Conservation (phyloP, 106 monocot genomes). For the Iris macrosiphon region DNA sequence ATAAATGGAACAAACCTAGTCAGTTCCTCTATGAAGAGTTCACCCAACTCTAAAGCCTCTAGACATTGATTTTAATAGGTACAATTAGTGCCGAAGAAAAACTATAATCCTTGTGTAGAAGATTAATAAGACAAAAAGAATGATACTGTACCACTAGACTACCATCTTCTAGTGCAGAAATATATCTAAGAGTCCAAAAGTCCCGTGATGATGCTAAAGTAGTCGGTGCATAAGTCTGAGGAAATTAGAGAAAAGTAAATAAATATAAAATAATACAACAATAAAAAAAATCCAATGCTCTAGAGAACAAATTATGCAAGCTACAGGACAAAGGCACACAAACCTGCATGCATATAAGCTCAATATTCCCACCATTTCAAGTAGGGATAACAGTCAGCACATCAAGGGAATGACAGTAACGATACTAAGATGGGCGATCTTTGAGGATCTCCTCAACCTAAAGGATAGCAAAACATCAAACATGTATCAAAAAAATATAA, state of each 20-base stretch:
- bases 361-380: slow-evolving; percentile 85
- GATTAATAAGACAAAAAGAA: slow-evolving; percentile 2
- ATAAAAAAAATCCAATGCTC: not conserved
- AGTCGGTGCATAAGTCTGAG: slow-evolving; percentile 86
- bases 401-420: slow-evolving; percentile 74
- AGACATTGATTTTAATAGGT: no score
- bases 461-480: not conserved
- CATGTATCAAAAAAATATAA: not conserved
- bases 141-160: slow-evolving; percentile 78
- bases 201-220: slow-evolving; percentile 82
- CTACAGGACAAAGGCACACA: no score
- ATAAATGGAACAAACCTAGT: no score
- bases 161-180: slow-evolving; percentile 67
- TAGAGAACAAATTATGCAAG: no score
- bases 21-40: no score
- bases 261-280: not conserved
- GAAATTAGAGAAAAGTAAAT: not conserved
- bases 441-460: slow-evolving; percentile 89
- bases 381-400: slow-evolving; percentile 70
- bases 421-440: slow-evolving; percentile 87
- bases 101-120: no score
- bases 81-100: no score
- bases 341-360: slow-evolving; percentile 95
- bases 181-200: slow-evolving; percentile 92
- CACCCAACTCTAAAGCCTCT: no score